These are phyloP conservation scores for Ustilago shanxiensis DNA, from an alignment of 1,284 basidiomycete genomes.

Conservation along the genomic window DNA sequence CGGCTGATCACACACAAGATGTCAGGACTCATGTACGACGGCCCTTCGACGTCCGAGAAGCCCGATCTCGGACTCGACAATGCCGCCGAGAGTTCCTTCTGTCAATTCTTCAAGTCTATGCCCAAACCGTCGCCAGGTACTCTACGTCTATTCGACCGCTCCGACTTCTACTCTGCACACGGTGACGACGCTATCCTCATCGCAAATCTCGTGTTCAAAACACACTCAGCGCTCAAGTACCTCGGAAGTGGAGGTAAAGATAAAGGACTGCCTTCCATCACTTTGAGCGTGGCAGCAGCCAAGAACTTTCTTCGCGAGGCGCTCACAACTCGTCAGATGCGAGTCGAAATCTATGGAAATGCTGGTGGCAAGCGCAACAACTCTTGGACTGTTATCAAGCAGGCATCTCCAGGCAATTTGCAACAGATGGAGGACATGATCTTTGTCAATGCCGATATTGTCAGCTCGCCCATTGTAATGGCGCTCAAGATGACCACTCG, in stretches of 20 bases:
- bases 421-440: conserved; percentile 93
- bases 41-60: conserved; percentile 53
- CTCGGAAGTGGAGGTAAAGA: conserved; percentile 58
- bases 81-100: conserved; percentile 59
- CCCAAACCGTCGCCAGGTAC: conserved; percentile 53
- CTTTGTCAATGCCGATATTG: conserved; percentile 85
- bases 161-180: conserved; percentile 89
- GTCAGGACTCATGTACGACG: conserved; percentile 68
- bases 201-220: conserved; percentile 79
- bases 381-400: conserved; percentile 78
- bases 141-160: conserved; percentile 69
- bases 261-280: conserved; percentile 73
- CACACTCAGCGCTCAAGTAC: conserved; percentile 67
- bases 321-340: conserved; percentile 87
- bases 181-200: conserved; percentile 89
- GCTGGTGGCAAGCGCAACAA: conserved; percentile 79
- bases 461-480: conserved; percentile 89
- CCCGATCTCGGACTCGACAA: conserved; percentile 60
- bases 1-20: conserved; percentile 39
- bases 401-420: conserved; percentile 95
- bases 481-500: conserved; percentile 83
- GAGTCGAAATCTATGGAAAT: conserved; percentile 81
- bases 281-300: conserved; percentile 83
- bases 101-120: conserved; percentile 58
- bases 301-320: conserved; percentile 89